Evolutionary conservation across 257 asterid genomes (phyloP), one percentile per base, ranked within the genome.

Genomic region (Nicotiana paniculata): DNA sequence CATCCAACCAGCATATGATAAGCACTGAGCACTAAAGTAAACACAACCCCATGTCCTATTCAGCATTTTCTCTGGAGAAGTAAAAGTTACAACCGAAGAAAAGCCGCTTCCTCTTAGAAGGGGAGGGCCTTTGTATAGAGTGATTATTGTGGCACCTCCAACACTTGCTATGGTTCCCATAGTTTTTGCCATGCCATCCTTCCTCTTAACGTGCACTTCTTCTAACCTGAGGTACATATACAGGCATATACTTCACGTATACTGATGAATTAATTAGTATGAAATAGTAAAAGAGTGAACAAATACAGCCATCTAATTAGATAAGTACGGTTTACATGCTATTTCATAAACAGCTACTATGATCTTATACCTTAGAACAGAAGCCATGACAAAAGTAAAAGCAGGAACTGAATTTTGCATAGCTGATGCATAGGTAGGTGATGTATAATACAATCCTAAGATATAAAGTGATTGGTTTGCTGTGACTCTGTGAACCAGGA

Each of bases 1-100:
- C 97, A 94, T 92, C 97, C 95, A 92, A 54, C 92, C 95, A 77
- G 98, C 97, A 97, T 95, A 92, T 28, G 97, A 92, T 85, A 94
- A 87, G 91, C 97, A 91, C 85, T 94, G 97, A 63, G 90, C 92
- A 30, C 90, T 86, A 63, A 93, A 84, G 87, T 90, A 94, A 33
- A 93, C 68, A 83, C 97, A 91, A 28, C 98, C 97, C 91, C 89
- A 90, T 68, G 98, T 91, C 94, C 95, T 90, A 88, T 79, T 91
- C 83, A 92, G 90, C 63, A 76, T 77, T 69, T 82, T 88, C 51
- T 51, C 80, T 48, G 89, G n/a, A 84, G 91, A 83, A 21, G 28
- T 21, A 53, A 68, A 32, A 32, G 33, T 84, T 26, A 77, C 87
- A 51, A 37, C 80, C 33, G 76, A 15, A 10, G 88, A 37, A 74